These are phyloP conservation scores for Cymbopogon citratus DNA, from an alignment of 176 grass and related monocot species.

Conservation along the genomic window DNA sequence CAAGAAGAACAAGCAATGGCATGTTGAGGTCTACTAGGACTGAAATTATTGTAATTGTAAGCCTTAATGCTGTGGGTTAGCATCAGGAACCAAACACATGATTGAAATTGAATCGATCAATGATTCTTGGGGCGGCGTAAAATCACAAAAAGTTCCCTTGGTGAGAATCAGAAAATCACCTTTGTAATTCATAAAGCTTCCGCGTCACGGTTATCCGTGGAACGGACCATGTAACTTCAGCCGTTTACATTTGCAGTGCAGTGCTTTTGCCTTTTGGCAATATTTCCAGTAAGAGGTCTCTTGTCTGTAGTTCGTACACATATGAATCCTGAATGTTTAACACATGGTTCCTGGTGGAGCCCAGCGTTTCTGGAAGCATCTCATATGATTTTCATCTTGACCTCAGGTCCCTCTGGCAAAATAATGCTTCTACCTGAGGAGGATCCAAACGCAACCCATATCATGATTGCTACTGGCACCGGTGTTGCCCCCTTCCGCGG, in stretches of 20 bases:
- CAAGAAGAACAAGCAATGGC: slow-evolving; percentile 99
- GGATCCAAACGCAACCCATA: slow-evolving; percentile 81
- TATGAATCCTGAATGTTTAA: neutral
- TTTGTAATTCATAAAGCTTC: slow-evolving; percentile 43
- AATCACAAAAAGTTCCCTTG: neutral
- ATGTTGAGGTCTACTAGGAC: slow-evolving; percentile 84
- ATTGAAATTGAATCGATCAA: neutral
- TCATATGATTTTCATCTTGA: slow-evolving; percentile 1
- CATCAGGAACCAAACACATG: neutral
- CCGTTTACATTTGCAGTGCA: neutral
- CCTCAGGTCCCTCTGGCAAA: slow-evolving; percentile 86
- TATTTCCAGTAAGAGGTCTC: neutral
- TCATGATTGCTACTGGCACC: slow-evolving; percentile 96
- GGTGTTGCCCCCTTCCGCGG: slow-evolving; percentile 86
- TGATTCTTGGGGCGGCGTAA: slow-evolving; percentile 22
- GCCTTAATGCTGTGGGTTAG: neutral
- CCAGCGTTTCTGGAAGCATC: too few relatives aligned
- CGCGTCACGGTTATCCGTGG: slow-evolving; percentile 3
- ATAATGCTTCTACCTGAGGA: slow-evolving; percentile 96
- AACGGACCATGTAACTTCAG: slow-evolving; percentile 24
- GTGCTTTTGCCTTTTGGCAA: neutral
- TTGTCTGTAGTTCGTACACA: neutral
- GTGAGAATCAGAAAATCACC: neutral
- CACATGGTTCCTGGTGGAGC: neutral
- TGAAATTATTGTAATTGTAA: neutral